Evolutionary conservation across 139 green algal species (phyloP), one percentile per base, ranked within the genome.

Genomic region (Tetradesmus lagerheimii): DNA sequence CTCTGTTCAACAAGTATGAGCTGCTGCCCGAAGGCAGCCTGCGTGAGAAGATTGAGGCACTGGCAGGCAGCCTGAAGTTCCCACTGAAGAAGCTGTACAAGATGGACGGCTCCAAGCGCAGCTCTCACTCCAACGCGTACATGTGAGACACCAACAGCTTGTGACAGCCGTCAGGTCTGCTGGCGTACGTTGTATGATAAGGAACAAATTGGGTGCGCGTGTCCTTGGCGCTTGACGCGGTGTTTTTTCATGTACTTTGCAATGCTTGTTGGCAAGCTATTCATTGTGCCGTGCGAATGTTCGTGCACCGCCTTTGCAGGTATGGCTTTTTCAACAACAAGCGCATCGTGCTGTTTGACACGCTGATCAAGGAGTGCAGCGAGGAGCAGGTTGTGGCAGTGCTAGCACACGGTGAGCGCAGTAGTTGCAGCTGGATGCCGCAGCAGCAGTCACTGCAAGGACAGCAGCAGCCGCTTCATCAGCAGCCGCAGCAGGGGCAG

Each of bases 271-370:
- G 47, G 47, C 47, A 62, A 62, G 47, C 2, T 62, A 14, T 14
- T 62, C 12, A 18, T 16, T 18, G 47, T 14, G 2, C 12, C 8
- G 8, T 62, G 47, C 31, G 18, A 9, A 1, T 31, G 20, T 27
- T 71, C 25, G n/a, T 71, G 16, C 25, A 4, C 1, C 31, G 57
- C 57, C 14, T 45, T 9, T 74, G 31, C 80, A 86, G 80, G 80
- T 98, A 98, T 90, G 97, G 97, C 8, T 98, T 99, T 75, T 96
- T 94, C 90, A 95, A 93, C 18, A 99, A 98, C 94, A 99, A 99
- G 94, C 95, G 97, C 41, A 99, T 99, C 86, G 96, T 98, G 43
- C 92, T 98, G 84, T 90, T 57, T 83, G 91, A 91, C 83, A 91
- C 71, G 8, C 57, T 94, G 62, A 75, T 87, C 35, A 78, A 92